phyloP scores from a whole-genome alignment of 177 flowering plant genomes.

The Vitis hybrid region DNA sequence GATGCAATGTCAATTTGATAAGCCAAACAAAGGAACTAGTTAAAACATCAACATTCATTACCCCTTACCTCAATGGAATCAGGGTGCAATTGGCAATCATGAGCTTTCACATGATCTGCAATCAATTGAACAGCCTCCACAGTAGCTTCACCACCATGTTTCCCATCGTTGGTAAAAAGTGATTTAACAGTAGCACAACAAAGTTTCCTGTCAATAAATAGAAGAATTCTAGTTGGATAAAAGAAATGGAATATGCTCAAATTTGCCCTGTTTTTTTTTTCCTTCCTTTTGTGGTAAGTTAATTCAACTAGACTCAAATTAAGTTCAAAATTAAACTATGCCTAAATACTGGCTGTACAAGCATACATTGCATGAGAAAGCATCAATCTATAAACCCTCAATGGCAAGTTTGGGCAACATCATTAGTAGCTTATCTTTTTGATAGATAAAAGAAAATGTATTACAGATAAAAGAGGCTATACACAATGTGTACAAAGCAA shows the following conservation, averaged over 20 bases:
- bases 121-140: constrained; percentile 79
- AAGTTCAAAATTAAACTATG: too few relatives aligned
- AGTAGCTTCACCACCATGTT: constrained; percentile 94
- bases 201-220: constrained; percentile 54
- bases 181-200: constrained; percentile 78
- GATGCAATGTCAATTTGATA: background rate
- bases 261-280: background rate
- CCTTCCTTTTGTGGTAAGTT: too few relatives aligned
- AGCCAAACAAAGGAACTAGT: background rate
- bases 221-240: background rate
- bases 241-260: background rate
- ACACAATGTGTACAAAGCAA: too few relatives aligned
- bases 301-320: too few relatives aligned
- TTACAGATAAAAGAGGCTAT: too few relatives aligned
- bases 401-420: too few relatives aligned
- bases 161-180: constrained; percentile 78
- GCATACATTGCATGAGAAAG: too few relatives aligned
- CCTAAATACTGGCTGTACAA: too few relatives aligned
- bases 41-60: background rate
- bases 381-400: too few relatives aligned
- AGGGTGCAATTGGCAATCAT: constrained; percentile 85
- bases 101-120: constrained; percentile 71
- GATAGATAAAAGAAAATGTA: too few relatives aligned
- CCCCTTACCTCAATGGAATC: constrained; percentile 75
- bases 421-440: too few relatives aligned